A percentile compares a stretch with the other conserved stretches of the same genome.
Conservation (phyloP, 2,329 filamentous ascomycete genomes). For the Trichoderma breve region DNA sequence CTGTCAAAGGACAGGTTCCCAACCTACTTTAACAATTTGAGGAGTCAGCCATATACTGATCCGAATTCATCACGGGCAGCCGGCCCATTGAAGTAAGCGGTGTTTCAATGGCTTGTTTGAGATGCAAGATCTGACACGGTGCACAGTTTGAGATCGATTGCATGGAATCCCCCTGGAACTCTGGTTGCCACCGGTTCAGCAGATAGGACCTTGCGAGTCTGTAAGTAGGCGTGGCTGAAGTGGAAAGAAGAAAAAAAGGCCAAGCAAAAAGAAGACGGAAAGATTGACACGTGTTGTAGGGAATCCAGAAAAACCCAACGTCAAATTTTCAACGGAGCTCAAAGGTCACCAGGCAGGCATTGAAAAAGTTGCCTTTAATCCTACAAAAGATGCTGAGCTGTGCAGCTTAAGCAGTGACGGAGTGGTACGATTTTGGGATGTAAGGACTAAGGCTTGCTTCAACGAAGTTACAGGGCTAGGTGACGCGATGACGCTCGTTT, state of each 20-base stretch:
- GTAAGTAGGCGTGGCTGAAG: constrained; percentile 42
- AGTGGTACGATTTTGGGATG: constrained; percentile 76
- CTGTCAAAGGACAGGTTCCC: constrained; percentile 70
- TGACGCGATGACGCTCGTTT: constrained; percentile 68
- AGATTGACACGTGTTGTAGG: constrained; percentile 36
- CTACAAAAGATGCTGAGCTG: constrained; percentile 71
- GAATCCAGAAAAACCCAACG: constrained; percentile 74
- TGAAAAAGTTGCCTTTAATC: constrained; percentile 77
- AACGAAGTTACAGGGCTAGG: constrained; percentile 67
- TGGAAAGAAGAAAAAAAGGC: background rate
- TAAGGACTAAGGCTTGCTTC: constrained; percentile 67
- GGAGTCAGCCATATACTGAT: constrained; percentile 70
- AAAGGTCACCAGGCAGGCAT: constrained; percentile 64
- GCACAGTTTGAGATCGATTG: constrained; percentile 69
- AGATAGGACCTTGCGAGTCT: constrained; percentile 70
- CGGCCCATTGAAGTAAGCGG: constrained; percentile 55
- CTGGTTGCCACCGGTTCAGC: constrained; percentile 78
- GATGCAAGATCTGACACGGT: constrained; percentile 20
- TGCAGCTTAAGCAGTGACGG: constrained; percentile 74
- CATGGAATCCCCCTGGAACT: constrained; percentile 84
- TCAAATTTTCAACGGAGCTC: constrained; percentile 73
- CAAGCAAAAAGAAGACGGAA: background rate
- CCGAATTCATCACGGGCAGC: constrained; percentile 52
- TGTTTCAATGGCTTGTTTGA: background rate
- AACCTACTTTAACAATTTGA: constrained; percentile 62